These are phyloP conservation scores for Paramecium pentaurelia DNA, from an alignment of 73 alveolate species.

Conservation along the genomic window DNA sequence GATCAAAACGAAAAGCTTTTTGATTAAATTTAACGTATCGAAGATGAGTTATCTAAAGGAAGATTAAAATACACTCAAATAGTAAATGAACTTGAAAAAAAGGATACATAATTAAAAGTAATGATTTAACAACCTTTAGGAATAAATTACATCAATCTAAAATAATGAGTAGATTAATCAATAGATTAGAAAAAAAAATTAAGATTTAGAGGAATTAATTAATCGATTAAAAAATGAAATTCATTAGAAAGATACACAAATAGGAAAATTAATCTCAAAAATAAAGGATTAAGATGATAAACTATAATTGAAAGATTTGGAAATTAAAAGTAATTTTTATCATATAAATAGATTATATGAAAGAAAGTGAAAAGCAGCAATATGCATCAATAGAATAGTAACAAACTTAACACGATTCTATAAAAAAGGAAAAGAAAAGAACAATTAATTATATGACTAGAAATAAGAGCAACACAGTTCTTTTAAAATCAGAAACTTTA, in stretches of 20 bases:
- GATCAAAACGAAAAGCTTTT: neutral
- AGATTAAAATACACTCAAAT: neutral
- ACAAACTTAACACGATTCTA: neutral
- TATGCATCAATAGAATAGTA: neutral
- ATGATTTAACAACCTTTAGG: neutral
- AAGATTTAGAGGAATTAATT: neutral
- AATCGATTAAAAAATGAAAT: neutral
- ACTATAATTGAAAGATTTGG: neutral
- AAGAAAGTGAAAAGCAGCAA: neutral
- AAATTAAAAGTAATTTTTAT: neutral
- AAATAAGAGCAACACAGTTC: neutral
- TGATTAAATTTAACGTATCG: neutral
- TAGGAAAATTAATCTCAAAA: neutral
- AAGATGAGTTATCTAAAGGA: neutral
- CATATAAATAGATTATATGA: neutral
- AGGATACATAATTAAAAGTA: neutral
- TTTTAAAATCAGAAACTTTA: neutral
- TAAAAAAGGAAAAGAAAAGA: neutral
- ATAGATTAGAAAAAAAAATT: neutral
- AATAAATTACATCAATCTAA: neutral
- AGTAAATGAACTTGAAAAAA: neutral
- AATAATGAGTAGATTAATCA: neutral
- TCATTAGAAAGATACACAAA: neutral
- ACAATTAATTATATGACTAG: neutral
- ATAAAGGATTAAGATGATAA: neutral